Percentiles rank a stretch among this genome's conserved stretches.
Evolutionary conservation across 1,284 basidiomycete species (phyloP).

Genomic region (Melampsora larici-populina): DNA sequence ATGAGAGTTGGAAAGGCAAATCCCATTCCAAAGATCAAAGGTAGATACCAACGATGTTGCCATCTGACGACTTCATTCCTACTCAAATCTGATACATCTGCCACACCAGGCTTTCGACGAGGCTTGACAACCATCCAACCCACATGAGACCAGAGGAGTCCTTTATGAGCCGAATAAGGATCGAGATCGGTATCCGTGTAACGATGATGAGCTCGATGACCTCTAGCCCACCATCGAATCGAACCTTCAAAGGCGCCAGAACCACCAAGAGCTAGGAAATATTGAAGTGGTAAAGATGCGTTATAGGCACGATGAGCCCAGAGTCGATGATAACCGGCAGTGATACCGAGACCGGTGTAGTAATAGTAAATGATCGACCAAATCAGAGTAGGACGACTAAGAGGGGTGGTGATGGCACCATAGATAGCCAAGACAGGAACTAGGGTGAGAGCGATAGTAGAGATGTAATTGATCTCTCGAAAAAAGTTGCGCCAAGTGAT

Average conservation of each 20-base stretch:
- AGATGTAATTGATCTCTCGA: constrained; percentile 71
- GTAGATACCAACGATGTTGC: constrained; percentile 79
- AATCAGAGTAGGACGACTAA: constrained; percentile 67
- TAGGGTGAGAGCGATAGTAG: constrained; percentile 69
- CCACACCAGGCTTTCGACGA: constrained; percentile 77
- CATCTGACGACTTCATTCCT: constrained; percentile 74
- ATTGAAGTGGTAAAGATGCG: constrained; percentile 74
- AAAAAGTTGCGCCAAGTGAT: constrained; percentile 67
- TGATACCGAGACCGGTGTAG: constrained; percentile 69
- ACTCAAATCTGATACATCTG: constrained; percentile 78
- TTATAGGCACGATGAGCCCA: constrained; percentile 92
- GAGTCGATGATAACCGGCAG: constrained; percentile 81
- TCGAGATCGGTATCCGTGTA: constrained; percentile 95
- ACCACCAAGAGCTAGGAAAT: constrained; percentile 71
- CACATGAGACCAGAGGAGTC: constrained; percentile 70
- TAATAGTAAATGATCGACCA: constrained; percentile 62
- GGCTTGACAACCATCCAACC: constrained; percentile 94
- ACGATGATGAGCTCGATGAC: constrained; percentile 73
- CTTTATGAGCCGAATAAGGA: constrained; percentile 85
- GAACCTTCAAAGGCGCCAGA: constrained; percentile 84
- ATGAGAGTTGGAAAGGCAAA: constrained; percentile 72
- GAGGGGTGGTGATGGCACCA: constrained; percentile 64
- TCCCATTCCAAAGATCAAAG: constrained; percentile 68
- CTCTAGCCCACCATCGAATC: constrained; percentile 91
- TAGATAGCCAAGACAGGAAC: constrained; percentile 69